Percentiles rank a stretch among this genome's conserved stretches.
phyloP scores from a whole-genome alignment of 2,329 filamentous ascomycete genomes.

The Ceratocystis cubensis region DNA sequence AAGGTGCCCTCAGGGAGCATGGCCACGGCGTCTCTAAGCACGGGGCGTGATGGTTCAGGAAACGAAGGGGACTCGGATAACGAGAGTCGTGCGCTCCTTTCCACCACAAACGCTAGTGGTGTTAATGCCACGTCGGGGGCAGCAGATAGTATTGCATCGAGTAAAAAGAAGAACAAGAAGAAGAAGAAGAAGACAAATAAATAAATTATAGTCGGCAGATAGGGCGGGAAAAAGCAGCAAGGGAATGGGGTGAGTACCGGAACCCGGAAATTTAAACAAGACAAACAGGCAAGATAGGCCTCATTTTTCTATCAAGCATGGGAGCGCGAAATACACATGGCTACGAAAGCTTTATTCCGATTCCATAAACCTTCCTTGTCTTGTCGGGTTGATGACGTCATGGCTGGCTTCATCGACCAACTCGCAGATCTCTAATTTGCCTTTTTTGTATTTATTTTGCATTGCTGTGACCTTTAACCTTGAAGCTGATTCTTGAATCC shows the following conservation, averaged over 20 bases:
- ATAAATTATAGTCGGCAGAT: background rate
- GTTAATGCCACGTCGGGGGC: background rate
- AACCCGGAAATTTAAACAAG: no score
- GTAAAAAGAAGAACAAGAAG: slow-evolving; percentile 20
- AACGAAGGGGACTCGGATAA: slow-evolving; percentile 2
- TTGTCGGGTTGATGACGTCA: background rate
- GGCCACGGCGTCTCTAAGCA: background rate
- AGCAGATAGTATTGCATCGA: slow-evolving; percentile 11
- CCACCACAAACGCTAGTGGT: background rate
- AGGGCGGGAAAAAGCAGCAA: no score
- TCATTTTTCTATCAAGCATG: background rate
- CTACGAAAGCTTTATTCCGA: background rate
- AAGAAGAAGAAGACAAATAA: slow-evolving; percentile 21
- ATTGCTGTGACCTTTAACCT: no score
- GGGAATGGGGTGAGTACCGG: no score
- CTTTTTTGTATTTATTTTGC: background rate
- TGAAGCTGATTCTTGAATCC: no score
- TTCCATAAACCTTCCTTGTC: no score
- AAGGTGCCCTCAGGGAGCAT: background rate
- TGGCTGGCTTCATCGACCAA: background rate
- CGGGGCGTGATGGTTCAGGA: background rate
- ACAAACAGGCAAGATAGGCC: background rate
- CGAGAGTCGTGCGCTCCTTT: background rate
- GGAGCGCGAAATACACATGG: background rate
- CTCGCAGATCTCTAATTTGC: background rate